phyloP scores from a whole-genome alignment of 148 eudicot species.

The Rheum nobile region DNA sequence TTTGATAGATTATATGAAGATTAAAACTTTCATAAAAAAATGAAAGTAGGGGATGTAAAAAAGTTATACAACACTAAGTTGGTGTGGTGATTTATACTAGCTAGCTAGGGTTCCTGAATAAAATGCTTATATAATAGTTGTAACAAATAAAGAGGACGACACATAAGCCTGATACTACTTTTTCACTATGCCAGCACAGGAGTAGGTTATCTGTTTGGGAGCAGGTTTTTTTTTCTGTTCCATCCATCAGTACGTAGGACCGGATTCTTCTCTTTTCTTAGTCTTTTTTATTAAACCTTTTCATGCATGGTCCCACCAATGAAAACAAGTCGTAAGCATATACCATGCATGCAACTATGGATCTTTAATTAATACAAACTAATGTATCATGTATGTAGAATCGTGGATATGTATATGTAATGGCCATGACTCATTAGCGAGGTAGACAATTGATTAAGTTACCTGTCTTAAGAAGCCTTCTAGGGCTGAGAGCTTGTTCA shows the following conservation, averaged over 20 bases:
- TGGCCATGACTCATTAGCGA: too few relatives aligned
- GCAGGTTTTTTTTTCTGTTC: slow-evolving; percentile 9
- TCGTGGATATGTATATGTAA: not conserved
- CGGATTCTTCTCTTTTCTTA: not conserved
- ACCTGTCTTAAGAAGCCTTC: slow-evolving; percentile 66
- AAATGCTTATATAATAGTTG: not conserved
- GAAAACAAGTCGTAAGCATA: not conserved
- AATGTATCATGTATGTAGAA: not conserved
- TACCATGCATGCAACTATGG: not conserved
- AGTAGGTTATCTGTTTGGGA: slow-evolving; percentile 12
- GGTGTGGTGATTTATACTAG: not conserved
- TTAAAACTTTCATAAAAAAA: not conserved
- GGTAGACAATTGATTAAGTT: not conserved
- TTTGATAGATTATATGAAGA: not conserved
- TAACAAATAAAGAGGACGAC: not conserved
- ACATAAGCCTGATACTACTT: not conserved
- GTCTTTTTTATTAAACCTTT: not conserved
- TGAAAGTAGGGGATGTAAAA: not conserved
- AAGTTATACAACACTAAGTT: not conserved
- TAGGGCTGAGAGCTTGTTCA: slow-evolving; percentile 52
- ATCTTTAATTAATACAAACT: not conserved
- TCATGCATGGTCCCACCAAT: slow-evolving; percentile 3
- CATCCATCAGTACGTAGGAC: slow-evolving; percentile 4
- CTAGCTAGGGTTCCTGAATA: not conserved
- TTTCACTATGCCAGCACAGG: slow-evolving; percentile 6